Conservation (phyloP, 2,329 filamentous ascomycete genomes). For the Penicillium fuscoglaucum region DNA sequence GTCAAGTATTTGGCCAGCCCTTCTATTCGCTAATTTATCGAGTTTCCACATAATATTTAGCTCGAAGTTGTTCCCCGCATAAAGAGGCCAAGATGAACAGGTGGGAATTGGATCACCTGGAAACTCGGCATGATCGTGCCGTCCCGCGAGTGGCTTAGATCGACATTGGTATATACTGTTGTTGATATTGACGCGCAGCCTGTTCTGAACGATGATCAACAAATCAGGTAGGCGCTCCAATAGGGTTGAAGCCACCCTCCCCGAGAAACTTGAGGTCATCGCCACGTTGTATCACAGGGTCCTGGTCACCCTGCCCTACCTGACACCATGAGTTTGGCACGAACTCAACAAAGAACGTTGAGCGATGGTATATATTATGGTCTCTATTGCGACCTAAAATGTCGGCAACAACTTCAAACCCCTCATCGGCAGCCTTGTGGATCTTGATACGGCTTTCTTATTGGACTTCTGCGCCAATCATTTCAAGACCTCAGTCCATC, state of each 20-base stretch:
- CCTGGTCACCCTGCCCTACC: slow-evolving; percentile 25
- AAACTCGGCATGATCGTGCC: slow-evolving; percentile 20
- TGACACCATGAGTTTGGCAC: not conserved
- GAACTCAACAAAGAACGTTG: not conserved
- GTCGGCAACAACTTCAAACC: not conserved
- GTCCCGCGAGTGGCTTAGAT: slow-evolving; percentile 5
- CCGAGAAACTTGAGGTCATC: slow-evolving; percentile 9
- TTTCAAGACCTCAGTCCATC: not conserved
- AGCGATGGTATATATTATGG: slow-evolving; percentile 15
- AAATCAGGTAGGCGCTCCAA: slow-evolving; percentile 2
- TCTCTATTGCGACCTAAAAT: slow-evolving; percentile 1
- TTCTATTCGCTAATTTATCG: not conserved
- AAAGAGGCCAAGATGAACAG: slow-evolving; percentile 6
- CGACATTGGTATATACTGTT: not conserved
- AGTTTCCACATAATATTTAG: not conserved
- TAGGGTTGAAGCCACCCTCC: not conserved
- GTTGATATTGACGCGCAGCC: slow-evolving; percentile 2
- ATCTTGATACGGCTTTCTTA: slow-evolving; percentile 7
- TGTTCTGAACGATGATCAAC: slow-evolving; percentile 14
- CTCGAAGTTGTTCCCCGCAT: slow-evolving; percentile 4
- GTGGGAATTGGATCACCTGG: slow-evolving; percentile 22
- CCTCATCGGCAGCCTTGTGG: slow-evolving; percentile 9
- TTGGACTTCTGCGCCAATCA: slow-evolving; percentile 8
- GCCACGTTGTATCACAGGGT: slow-evolving; percentile 23
- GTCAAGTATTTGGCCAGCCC: not conserved